Conservation (phyloP, 2,329 filamentous ascomycete species). For the Phaeosphaeria sp. region DNA sequence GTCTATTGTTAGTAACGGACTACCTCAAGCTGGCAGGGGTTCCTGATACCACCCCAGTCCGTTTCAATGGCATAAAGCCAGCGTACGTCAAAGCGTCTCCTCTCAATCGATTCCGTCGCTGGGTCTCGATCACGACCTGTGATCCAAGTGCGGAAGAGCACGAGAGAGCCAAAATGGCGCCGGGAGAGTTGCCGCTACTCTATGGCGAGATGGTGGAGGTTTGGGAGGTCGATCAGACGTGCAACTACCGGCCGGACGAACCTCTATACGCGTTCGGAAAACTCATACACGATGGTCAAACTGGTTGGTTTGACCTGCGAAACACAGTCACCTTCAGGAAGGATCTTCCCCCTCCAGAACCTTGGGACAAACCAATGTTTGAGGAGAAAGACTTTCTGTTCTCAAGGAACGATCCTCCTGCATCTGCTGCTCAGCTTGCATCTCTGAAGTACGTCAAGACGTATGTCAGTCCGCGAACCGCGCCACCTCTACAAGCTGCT, state of each 20-base stretch:
- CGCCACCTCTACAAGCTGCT: background rate
- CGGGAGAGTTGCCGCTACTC: background rate
- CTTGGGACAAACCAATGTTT: background rate
- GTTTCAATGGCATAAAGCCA: constrained; percentile 24
- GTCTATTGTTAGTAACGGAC: constrained; percentile 17
- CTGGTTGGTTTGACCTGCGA: background rate
- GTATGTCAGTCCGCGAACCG: background rate
- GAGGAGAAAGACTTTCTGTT: background rate
- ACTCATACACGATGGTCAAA: background rate
- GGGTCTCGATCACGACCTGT: background rate
- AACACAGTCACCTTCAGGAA: background rate
- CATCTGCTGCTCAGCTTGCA: background rate
- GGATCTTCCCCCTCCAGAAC: background rate
- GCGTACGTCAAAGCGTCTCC: constrained; percentile 17
- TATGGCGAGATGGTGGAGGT: background rate
- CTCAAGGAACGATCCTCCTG: background rate
- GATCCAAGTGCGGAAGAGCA: background rate
- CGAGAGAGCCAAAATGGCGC: background rate
- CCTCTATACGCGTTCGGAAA: background rate
- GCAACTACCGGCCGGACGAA: background rate
- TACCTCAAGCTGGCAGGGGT: constrained; percentile 24
- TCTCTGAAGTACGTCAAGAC: background rate
- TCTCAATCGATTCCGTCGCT: constrained; percentile 1
- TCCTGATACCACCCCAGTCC: constrained; percentile 19
- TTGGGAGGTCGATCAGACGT: background rate